phyloP scores from a whole-genome alignment of 345 rosid genomes.

The Trapa incisa region DNA sequence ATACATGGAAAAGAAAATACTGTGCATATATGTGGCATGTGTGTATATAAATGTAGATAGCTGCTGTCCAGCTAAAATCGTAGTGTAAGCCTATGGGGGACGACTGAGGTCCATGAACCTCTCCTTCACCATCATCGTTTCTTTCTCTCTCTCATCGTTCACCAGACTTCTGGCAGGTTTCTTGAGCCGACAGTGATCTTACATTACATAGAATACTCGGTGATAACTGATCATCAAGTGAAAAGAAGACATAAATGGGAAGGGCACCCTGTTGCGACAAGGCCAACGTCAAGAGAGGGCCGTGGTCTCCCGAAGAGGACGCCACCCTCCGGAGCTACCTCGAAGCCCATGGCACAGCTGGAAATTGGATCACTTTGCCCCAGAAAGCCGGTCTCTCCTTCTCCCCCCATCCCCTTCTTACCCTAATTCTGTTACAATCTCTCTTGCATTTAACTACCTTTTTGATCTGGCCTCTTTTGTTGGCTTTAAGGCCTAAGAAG shows the following conservation, averaged over 20 bases:
- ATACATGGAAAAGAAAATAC: too few species aligned
- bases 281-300: constrained; percentile 50
- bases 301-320: constrained; percentile 66
- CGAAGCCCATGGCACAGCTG: constrained; percentile 29
- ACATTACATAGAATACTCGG: too few species aligned
- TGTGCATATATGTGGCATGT: too few species aligned
- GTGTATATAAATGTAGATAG: too few species aligned
- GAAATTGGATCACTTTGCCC: constrained; percentile 54
- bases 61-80: too few species aligned
- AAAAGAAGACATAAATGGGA: constrained; percentile 23
- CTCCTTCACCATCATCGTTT: too few species aligned
- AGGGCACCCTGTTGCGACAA: constrained; percentile 64
- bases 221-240: background rate
- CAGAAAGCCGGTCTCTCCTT: constrained; percentile 36
- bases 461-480: background rate
- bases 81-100: too few species aligned
- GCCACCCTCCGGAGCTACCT: constrained; percentile 34
- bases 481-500: constrained; percentile 24
- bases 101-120: too few species aligned
- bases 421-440: background rate
- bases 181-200: background rate
- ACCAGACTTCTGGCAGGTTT: too few species aligned
- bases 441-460: background rate
- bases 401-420: background rate
- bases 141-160: too few species aligned